Conservation (phyloP, 805 yeast genomes). For the Yamadazyma olivae region DNA sequence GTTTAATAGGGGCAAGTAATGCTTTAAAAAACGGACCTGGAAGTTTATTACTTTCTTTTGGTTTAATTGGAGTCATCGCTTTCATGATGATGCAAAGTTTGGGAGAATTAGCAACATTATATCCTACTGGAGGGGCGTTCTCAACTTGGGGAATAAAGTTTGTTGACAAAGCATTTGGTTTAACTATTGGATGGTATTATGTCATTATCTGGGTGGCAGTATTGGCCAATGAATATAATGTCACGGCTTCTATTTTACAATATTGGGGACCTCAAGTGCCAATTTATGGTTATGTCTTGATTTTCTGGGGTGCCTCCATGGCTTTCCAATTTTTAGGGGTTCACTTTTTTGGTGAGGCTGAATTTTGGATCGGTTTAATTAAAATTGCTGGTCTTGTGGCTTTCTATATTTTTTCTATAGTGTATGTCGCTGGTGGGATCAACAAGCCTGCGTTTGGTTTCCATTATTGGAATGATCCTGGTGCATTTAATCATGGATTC, state of each 20-base stretch:
- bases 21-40: conserved; percentile 52
- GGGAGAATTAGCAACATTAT: conserved; percentile 54
- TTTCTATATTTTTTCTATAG: conserved; percentile 50
- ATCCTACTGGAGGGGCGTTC: conserved; percentile 52
- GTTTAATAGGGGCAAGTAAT: conserved; percentile 50
- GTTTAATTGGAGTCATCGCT: conserved; percentile 51
- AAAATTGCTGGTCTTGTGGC: conserved; percentile 47
- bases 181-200: conserved; percentile 51
- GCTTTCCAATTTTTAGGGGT: conserved; percentile 50
- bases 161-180: conserved; percentile 56
- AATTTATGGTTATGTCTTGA: conserved; percentile 51
- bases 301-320: conserved; percentile 51
- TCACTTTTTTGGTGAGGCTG: conserved; percentile 54
- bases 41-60: conserved; percentile 50
- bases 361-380: conserved; percentile 49
- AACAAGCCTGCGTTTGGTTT: conserved; percentile 37
- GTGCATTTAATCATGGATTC: conserved; percentile 45
- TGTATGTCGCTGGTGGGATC: conserved; percentile 44
- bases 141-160: conserved; percentile 49
- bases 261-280: conserved; percentile 53
- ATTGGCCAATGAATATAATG: conserved; percentile 52
- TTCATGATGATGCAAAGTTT: conserved; percentile 52
- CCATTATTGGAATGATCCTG: conserved; percentile 43
- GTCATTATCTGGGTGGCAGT: conserved; percentile 57
- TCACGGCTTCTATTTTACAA: conserved; percentile 47